Base-by-base conservation (phyloP, 1,284 basidiomycete genomes). In the Sanghuangporus sanghuang region DNA sequence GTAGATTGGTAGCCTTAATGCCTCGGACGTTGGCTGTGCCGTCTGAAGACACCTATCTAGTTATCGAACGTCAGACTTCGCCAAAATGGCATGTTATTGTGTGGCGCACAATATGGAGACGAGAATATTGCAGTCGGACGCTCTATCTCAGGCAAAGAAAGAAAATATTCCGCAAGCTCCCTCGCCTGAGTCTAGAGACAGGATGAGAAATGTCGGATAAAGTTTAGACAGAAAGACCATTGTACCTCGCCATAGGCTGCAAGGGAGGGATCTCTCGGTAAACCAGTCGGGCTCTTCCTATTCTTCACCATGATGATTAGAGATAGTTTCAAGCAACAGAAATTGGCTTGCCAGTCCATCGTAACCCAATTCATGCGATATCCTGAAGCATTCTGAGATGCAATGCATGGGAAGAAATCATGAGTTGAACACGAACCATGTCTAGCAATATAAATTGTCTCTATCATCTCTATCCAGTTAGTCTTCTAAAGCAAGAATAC, bases 1-100 rank as follows among this genome's bases (percentile, higher is more conserved):
- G 32, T 63, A 79, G 75, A 95, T 82, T 0, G 91, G 89, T 2
- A 93, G 63, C 2, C 77, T 76, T 12, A 95, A 78, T 0, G 82
- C 81, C 57, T 79, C 74, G 7, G 90, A 82, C 1, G 81, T 77
- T 0, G 93, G 92, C 39, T 81, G 76, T 0, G 87, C 76, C 0
- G 93, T 95, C 72, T 95, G 92, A 38, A 95, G 75, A 72, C 93
- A 95, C 32, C 93, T 88, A 75, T 94, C 92, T 90, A 72, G 63
- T 23, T 9, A 21, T 27, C 18, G 27, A 44, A 16, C 48, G 46
- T 18, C 55, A 12, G 57, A 38, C 8, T 49, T 27, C 48, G 3
- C 23, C 38, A 18, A 12, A 59, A 56, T 60, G 14, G 11, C 50
- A 32, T 35, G 40, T 39, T 49, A n/a, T 38, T 3, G 35, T 21